Base-by-base conservation (phyloP, 2,329 filamentous ascomycete genomes). In the Calonectria leucothoes region DNA sequence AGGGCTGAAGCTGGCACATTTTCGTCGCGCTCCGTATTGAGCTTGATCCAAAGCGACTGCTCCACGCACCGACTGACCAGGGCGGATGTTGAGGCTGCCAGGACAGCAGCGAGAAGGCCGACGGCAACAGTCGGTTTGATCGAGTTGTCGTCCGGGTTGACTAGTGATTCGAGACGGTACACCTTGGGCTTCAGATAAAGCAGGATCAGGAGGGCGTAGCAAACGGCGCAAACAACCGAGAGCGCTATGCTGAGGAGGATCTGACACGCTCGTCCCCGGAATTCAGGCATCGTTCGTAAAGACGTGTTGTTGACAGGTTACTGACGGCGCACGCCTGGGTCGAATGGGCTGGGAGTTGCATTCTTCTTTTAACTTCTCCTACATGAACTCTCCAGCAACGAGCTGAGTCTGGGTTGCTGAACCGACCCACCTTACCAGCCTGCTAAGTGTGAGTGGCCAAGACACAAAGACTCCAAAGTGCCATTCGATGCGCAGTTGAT, bases 51-150 rank as follows among this genome's bases (percentile, higher is more conserved):
- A 31, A 76, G 73, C 4, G 73, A 75, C 4, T 75, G 70, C 31
- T 76, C 74, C 7, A 75, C 74, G 45, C 73, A 71, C 23, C 74
- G 70, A 12, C 68, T 73, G 2, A 71, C 65, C 15, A 76, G 55
- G 6, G 66, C 66, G 3, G 69, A 66, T 7, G 70, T 75, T 20
- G 74, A 42, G 25, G 52, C 70, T 2, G 51, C 51, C 12, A 76
- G 45, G n/a, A 66, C 39, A n/a, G 73, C 67, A 7, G 70, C 45
- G 23, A 76, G n/a, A 57, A 76, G 73, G 5, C 66, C 57, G 25
- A 76, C 70, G 5, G 70, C 74, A 1, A 72, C 70, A 8, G 74
- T 59, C 3, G 73, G 72, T 31, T 39, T 69, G 33, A 76, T 61
- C 8, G 35, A 52, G n/a, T 11, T 31, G 11, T 31, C 12, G 14